A percentile compares a stretch with the other conserved stretches of the same genome.
phyloP scores from a whole-genome alignment of 2,329 filamentous ascomycete species.

The Dendrostoma leiphaemia region DNA sequence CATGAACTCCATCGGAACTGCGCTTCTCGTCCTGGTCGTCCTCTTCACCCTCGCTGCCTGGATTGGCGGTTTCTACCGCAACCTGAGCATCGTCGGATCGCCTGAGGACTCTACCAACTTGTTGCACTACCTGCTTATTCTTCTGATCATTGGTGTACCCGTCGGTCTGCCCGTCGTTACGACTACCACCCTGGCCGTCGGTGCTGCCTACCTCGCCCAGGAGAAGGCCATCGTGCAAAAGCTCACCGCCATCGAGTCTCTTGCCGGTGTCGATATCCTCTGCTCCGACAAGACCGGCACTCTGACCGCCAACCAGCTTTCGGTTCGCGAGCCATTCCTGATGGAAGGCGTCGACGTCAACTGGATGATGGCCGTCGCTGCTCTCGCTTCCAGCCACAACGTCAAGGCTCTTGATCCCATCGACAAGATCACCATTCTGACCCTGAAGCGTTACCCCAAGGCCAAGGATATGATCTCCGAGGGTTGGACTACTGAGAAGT shows the following conservation, averaged over 20 bases:
- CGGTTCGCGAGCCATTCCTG: constrained; percentile 74
- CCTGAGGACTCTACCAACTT: constrained; percentile 60
- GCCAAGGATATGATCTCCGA: constrained; percentile 71
- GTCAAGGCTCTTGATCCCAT: constrained; percentile 76
- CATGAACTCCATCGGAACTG: constrained; percentile 78
- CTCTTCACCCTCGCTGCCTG: constrained; percentile 73
- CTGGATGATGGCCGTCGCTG: constrained; percentile 82
- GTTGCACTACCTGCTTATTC: constrained; percentile 66
- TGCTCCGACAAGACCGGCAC: constrained; percentile 84
- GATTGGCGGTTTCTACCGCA: constrained; percentile 77
- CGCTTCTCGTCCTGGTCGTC: constrained; percentile 72
- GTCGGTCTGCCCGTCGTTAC: constrained; percentile 79
- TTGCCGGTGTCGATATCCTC: constrained; percentile 73
- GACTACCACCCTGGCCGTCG: constrained; percentile 74
- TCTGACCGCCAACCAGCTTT: constrained; percentile 71
- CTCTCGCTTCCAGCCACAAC: constrained; percentile 75
- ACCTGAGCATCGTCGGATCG: constrained; percentile 60
- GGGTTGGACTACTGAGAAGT: constrained; percentile 75
- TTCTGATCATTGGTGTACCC: constrained; percentile 76
- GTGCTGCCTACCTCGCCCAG: constrained; percentile 73
- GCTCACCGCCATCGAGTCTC: constrained; percentile 74
- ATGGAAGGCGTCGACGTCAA: constrained; percentile 75
- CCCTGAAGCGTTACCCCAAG: constrained; percentile 73
- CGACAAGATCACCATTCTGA: constrained; percentile 76
- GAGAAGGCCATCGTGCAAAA: constrained; percentile 79